Conservation (phyloP, 345 rosid genomes). For the Cochlearia excelsa region DNA sequence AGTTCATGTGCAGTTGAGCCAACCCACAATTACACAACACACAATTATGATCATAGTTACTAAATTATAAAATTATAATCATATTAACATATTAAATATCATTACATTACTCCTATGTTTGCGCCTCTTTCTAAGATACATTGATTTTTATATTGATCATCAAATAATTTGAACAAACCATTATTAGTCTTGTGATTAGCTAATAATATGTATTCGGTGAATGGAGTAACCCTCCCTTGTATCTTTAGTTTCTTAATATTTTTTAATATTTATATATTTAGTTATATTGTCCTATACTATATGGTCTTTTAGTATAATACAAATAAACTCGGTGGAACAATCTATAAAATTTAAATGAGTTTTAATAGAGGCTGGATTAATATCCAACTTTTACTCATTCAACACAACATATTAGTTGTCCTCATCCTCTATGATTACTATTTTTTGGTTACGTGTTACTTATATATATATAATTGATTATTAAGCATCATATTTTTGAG, state of each 20-base stretch:
- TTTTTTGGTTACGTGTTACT: constrained; percentile 1
- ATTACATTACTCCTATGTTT: constrained; percentile 28
- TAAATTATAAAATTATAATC: background rate
- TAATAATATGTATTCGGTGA: constrained; percentile 33
- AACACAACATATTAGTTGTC: constrained; percentile 26
- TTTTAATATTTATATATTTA: too few species aligned
- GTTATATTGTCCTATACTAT: too few species aligned
- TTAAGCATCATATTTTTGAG: constrained; percentile 22
- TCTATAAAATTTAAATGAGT: background rate
- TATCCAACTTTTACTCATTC: constrained; percentile 26
- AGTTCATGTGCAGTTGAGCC: constrained; percentile 45
- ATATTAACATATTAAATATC: constrained; percentile 13
- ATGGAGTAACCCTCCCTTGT: constrained; percentile 17
- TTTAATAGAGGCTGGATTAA: background rate
- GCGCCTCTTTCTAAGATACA: constrained; percentile 33
- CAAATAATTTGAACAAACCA: constrained; percentile 33
- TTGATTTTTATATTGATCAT: background rate
- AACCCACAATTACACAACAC: constrained; percentile 39
- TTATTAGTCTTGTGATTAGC: constrained; percentile 35
- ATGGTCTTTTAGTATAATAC: too few species aligned
- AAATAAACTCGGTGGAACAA: background rate
- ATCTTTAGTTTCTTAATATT: constrained; percentile 10
- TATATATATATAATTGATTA: constrained; percentile 10
- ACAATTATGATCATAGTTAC: constrained; percentile 30
- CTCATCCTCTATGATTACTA: constrained; percentile 10